phyloP scores from a whole-genome alignment of 2,329 filamentous ascomycete genomes.

The Alternaria hordeiaustralica region DNA sequence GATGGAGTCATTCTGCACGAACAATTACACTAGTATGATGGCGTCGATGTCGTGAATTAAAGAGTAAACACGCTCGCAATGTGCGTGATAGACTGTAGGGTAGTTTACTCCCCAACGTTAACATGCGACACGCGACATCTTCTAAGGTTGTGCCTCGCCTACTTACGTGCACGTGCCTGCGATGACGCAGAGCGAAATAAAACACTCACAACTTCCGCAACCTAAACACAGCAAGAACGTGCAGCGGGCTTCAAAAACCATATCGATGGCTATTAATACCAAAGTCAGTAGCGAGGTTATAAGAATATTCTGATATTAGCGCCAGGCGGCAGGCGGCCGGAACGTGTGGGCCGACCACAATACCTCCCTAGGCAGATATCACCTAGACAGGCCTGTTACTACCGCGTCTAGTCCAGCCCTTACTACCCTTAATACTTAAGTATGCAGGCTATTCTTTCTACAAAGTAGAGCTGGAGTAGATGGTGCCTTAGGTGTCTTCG shows the following conservation, averaged over 20 bases:
- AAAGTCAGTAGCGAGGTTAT: neutral
- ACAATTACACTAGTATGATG: neutral
- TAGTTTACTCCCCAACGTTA: neutral
- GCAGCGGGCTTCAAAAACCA: accelerated
- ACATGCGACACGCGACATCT: neutral
- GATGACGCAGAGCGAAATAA: neutral
- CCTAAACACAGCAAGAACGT: neutral
- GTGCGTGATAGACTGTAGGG: neutral
- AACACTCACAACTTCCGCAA: neutral
- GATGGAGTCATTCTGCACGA: neutral
- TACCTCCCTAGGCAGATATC: neutral
- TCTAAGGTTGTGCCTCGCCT: neutral
- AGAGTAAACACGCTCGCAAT: neutral
- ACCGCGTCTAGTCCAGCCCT: neutral
- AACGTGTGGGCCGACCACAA: neutral
- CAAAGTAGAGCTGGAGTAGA: neutral
- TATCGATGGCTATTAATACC: neutral
- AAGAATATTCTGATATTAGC: neutral
- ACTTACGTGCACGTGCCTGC: neutral
- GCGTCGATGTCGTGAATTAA: neutral
- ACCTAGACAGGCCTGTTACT: neutral
- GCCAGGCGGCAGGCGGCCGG: neutral
- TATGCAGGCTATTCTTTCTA: neutral
- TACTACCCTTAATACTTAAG: neutral
- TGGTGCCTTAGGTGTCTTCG: neutral